phyloP scores from a whole-genome alignment of 2,329 filamentous ascomycete genomes.

The Xylaria digitata region DNA sequence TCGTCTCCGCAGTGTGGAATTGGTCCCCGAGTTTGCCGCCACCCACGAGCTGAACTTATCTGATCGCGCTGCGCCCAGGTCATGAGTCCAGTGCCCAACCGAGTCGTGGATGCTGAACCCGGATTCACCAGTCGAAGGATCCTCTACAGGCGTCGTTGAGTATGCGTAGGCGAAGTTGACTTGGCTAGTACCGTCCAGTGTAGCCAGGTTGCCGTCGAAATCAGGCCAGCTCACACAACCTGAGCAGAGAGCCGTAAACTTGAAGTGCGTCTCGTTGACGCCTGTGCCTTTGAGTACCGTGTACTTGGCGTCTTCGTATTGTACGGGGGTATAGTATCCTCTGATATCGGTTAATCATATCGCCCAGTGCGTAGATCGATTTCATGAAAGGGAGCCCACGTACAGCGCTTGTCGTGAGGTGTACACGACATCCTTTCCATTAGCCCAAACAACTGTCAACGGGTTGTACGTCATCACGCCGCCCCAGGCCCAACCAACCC shows the following conservation, averaged over 20 bases:
- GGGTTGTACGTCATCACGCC: conserved; percentile 57
- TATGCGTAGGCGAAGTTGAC: conserved; percentile 56
- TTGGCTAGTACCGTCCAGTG: conserved; percentile 53
- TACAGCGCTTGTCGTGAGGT: conserved; percentile 56
- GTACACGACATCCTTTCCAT: conserved; percentile 52
- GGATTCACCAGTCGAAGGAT: conserved; percentile 51
- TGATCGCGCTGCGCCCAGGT: conserved; percentile 51
- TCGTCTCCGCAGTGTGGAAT: conserved; percentile 1
- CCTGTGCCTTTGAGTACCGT: conserved; percentile 52
- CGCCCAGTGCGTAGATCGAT: not conserved
- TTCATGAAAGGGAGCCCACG: conserved; percentile 39
- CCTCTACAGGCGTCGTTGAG: conserved; percentile 53
- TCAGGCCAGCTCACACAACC: conserved; percentile 59
- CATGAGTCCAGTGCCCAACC: conserved; percentile 56
- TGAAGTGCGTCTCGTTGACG: conserved; percentile 52
- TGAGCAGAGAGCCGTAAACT: conserved; percentile 51
- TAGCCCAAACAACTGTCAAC: conserved; percentile 55
- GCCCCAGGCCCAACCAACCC: conserved; percentile 57
- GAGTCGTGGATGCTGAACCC: conserved; percentile 58
- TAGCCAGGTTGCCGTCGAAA: conserved; percentile 53
- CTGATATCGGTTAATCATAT: conserved; percentile 39
- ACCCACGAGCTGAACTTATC: conserved; percentile 52
- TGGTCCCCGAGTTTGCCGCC: conserved; percentile 39
- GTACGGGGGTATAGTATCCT: conserved; percentile 51
- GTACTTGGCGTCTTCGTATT: conserved; percentile 50